These are phyloP conservation scores for Fusarium sambucinum DNA, from an alignment of 2,329 filamentous ascomycete species.

Conservation along the genomic window DNA sequence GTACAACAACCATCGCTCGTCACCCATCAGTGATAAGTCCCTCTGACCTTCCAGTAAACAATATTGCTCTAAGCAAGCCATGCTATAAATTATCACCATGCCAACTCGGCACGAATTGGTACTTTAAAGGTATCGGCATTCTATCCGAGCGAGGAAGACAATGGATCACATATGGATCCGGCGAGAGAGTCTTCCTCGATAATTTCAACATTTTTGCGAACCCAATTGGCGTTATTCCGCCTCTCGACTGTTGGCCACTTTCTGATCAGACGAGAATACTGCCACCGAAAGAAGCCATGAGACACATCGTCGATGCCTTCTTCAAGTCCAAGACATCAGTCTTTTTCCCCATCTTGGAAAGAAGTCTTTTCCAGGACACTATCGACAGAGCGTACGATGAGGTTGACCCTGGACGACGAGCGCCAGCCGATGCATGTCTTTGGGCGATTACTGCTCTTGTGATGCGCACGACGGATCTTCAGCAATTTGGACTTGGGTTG, in stretches of 20 bases:
- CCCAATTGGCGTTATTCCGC: constrained; percentile 4
- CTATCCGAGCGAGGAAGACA: constrained; percentile 29
- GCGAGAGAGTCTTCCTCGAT: constrained; percentile 34
- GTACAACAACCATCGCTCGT: not conserved
- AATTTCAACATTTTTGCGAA: constrained; percentile 35
- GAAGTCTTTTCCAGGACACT: constrained; percentile 22
- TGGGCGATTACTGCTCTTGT: constrained; percentile 30
- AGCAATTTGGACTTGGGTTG: not conserved
- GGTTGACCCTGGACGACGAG: not conserved
- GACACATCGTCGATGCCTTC: constrained; percentile 19
- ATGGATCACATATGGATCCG: constrained; percentile 39
- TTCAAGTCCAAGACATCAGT: constrained; percentile 31
- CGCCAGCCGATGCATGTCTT: constrained; percentile 23
- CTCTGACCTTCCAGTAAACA: constrained; percentile 2
- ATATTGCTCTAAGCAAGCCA: constrained; percentile 4
- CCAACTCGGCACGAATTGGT: constrained; percentile 37
- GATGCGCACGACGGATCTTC: constrained; percentile 10
- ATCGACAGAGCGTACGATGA: constrained; percentile 17
- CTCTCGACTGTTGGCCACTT: constrained; percentile 1
- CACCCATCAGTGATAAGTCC: constrained; percentile 17
- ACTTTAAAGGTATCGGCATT: constrained; percentile 38
- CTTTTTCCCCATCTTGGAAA: constrained; percentile 26
- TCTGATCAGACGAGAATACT: constrained; percentile 20
- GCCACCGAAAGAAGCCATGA: not conserved
- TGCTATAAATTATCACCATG: constrained; percentile 25